Percentiles rank a stretch among this genome's conserved stretches.
These are phyloP conservation scores for Fusarium circinatum DNA, from an alignment of 2,329 filamentous ascomycete genomes.

Conservation along the genomic window DNA sequence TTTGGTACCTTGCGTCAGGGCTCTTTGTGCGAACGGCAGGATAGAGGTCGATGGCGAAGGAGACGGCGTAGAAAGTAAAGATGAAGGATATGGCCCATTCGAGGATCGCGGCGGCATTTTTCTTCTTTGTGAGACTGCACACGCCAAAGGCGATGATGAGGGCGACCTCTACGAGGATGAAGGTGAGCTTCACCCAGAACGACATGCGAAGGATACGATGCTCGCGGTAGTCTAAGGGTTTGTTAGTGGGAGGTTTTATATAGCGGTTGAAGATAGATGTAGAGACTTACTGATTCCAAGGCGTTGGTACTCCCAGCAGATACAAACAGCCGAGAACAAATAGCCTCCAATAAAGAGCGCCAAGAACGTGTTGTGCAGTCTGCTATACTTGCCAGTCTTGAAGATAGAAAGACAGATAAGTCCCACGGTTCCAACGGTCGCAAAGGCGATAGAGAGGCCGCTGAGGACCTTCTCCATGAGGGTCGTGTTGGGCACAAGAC, in stretches of 20 bases:
- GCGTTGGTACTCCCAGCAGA: slow-evolving; percentile 90
- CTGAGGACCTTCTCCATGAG: slow-evolving; percentile 70
- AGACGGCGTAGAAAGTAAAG: slow-evolving; percentile 88
- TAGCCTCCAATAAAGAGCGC: slow-evolving; percentile 88
- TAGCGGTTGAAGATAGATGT: not conserved
- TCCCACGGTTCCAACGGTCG: slow-evolving; percentile 79
- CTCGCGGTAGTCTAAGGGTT: slow-evolving; percentile 71
- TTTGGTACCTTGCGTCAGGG: slow-evolving; percentile 45
- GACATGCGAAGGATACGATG: slow-evolving; percentile 78
- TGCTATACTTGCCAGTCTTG: slow-evolving; percentile 76
- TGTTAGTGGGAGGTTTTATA: not conserved
- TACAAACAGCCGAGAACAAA: slow-evolving; percentile 84
- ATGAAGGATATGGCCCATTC: slow-evolving; percentile 85
- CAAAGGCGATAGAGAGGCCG: slow-evolving; percentile 70
- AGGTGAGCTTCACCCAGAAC: slow-evolving; percentile 88
- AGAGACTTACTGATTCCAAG: slow-evolving; percentile 73
- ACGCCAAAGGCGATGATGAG: slow-evolving; percentile 80
- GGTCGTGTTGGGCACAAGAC: slow-evolving; percentile 76
- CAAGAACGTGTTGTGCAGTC: slow-evolving; percentile 80
- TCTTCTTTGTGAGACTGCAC: slow-evolving; percentile 57
- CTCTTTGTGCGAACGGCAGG: slow-evolving; percentile 75
- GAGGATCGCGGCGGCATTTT: slow-evolving; percentile 78
- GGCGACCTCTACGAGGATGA: slow-evolving; percentile 81
- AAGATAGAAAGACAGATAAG: slow-evolving; percentile 87
- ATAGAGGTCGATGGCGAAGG: slow-evolving; percentile 87